These are phyloP conservation scores for Umbilicus rupestris DNA, from an alignment of 164 flowering plant genomes.

Conservation along the genomic window DNA sequence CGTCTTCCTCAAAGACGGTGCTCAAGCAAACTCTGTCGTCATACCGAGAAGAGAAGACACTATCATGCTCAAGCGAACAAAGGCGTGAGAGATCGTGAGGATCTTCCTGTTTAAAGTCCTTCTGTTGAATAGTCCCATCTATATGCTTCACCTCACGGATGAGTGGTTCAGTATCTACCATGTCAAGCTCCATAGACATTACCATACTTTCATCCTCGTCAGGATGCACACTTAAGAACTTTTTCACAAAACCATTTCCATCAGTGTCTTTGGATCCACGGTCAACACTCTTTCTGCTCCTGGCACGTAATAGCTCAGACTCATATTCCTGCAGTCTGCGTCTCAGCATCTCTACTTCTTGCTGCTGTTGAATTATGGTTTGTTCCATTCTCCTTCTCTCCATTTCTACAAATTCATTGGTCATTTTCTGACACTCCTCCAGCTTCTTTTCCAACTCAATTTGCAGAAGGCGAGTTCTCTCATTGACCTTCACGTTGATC, in stretches of 20 bases:
- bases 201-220: slow-evolving; percentile 76
- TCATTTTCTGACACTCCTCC: slow-evolving; percentile 64
- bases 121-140: slow-evolving; percentile 5
- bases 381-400: slow-evolving; percentile 86
- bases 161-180: slow-evolving; percentile 42
- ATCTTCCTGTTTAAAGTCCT: slow-evolving; percentile 13
- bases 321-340: slow-evolving; percentile 69
- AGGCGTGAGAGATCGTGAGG: slow-evolving; percentile 9
- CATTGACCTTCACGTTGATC: slow-evolving; percentile 66
- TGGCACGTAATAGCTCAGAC: slow-evolving; percentile 37
- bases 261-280: slow-evolving; percentile 20
- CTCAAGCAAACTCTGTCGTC: slow-evolving; percentile 46
- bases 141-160: slow-evolving; percentile 6
- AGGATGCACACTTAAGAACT: slow-evolving; percentile 41
- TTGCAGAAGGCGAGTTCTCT: slow-evolving; percentile 42
- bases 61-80: not conserved
- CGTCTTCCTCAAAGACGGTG: slow-evolving; percentile 89
- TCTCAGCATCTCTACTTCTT: slow-evolving; percentile 69
- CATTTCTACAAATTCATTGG: slow-evolving; percentile 58
- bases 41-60: slow-evolving; percentile 8
- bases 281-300: slow-evolving; percentile 12
- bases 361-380: slow-evolving; percentile 62
- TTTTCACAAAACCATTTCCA: slow-evolving; percentile 46
- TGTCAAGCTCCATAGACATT: slow-evolving; percentile 84
- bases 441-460: slow-evolving; percentile 58